A percentile compares a stretch with the other conserved stretches of the same genome.
phyloP scores from a whole-genome alignment of 2,329 filamentous ascomycete species.

The Alternaria panax region DNA sequence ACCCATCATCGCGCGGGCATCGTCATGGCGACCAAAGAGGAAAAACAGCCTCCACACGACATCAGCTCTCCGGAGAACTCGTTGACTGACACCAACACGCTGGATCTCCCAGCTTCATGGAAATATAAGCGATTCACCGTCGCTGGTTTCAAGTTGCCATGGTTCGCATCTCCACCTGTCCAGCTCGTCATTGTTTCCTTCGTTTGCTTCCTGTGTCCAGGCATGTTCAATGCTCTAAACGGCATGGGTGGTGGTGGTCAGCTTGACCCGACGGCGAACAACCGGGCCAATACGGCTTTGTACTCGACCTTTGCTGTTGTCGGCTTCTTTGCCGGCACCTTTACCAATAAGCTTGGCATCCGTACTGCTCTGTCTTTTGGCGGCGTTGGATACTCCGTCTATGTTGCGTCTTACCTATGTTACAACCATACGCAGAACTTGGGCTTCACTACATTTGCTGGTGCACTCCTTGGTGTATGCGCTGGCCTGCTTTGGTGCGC shows the following conservation, averaged over 20 bases:
- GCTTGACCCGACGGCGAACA: slow-evolving; percentile 61
- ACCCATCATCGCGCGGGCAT: not conserved
- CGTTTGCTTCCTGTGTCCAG: slow-evolving; percentile 63
- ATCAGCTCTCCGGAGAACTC: slow-evolving; percentile 42
- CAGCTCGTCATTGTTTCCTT: slow-evolving; percentile 60
- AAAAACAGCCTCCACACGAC: slow-evolving; percentile 31
- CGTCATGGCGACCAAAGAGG: slow-evolving; percentile 41
- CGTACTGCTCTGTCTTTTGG: slow-evolving; percentile 73
- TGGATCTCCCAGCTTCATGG: slow-evolving; percentile 55
- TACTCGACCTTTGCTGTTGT: slow-evolving; percentile 75
- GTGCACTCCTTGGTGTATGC: slow-evolving; percentile 77
- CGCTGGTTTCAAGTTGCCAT: slow-evolving; percentile 53
- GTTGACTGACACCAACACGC: slow-evolving; percentile 38
- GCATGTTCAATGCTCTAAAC: slow-evolving; percentile 62
- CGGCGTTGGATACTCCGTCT: slow-evolving; percentile 78
- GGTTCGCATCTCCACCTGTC: slow-evolving; percentile 58
- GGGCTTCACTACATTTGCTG: slow-evolving; percentile 78
- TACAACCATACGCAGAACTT: slow-evolving; percentile 73
- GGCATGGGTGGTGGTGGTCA: slow-evolving; percentile 61
- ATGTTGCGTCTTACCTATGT: slow-evolving; percentile 73
- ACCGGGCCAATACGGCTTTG: slow-evolving; percentile 73
- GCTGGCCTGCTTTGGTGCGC: slow-evolving; percentile 83
- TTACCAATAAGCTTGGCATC: slow-evolving; percentile 79
- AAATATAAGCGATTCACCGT: slow-evolving; percentile 56
- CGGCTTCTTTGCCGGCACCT: slow-evolving; percentile 71